These are phyloP conservation scores for Xylaria digitata DNA, from an alignment of 2,329 filamentous ascomycete species.

Conservation along the genomic window DNA sequence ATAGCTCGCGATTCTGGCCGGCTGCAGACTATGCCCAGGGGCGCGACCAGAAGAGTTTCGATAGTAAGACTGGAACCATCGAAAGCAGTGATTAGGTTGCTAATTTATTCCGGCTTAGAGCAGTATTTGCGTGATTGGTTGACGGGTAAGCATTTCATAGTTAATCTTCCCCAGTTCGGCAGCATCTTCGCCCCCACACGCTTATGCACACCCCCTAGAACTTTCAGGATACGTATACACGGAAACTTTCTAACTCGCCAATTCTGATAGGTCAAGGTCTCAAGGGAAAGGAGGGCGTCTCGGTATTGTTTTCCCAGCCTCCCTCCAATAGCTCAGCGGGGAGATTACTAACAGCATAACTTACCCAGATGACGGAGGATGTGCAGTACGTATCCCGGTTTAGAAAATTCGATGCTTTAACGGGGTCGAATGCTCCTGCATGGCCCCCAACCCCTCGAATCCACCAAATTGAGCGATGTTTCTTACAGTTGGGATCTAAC, in stretches of 20 bases:
- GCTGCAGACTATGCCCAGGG: conserved; percentile 78
- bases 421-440: neutral
- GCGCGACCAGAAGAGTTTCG: conserved; percentile 82
- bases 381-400: conserved; percentile 31
- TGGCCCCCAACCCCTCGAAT: neutral
- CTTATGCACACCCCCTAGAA: neutral
- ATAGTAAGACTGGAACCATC: conserved; percentile 59
- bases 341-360: conserved; percentile 17
- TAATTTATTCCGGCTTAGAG: conserved; percentile 28
- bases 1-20: conserved; percentile 75
- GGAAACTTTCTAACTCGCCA: conserved; percentile 10
- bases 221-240: neutral
- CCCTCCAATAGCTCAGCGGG: neutral
- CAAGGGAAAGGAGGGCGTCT: conserved; percentile 78
- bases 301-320: conserved; percentile 24
- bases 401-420: neutral
- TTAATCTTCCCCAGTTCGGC: neutral
- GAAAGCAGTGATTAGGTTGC: neutral
- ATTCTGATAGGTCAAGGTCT: conserved; percentile 71
- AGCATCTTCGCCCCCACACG: neutral
- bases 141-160: conserved; percentile 15
- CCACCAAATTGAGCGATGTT: neutral
- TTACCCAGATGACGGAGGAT: conserved; percentile 34
- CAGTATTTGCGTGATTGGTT: conserved; percentile 39
- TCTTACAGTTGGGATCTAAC: conserved; percentile 4